Percentiles rank a stretch among this genome's conserved stretches.
These are phyloP conservation scores for Ceriops decandra DNA, from an alignment of 345 rosid genomes.

Conservation along the genomic window DNA sequence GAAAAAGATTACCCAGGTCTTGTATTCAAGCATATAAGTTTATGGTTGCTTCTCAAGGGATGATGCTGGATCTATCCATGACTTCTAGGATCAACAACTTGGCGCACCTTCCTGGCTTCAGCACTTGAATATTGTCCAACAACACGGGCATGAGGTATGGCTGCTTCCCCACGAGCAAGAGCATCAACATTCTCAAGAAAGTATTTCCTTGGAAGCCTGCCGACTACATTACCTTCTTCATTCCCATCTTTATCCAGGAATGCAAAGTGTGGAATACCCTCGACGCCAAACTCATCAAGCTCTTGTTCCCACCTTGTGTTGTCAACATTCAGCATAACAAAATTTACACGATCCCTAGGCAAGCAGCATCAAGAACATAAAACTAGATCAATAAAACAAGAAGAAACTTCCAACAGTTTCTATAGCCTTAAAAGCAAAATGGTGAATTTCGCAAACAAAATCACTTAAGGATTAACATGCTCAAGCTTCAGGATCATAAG, in stretches of 20 bases:
- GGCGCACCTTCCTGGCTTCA: constrained; percentile 63
- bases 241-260: constrained; percentile 82
- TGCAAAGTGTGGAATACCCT: constrained; percentile 90
- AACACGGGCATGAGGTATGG: constrained; percentile 79
- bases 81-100: constrained; percentile 78
- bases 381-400: not conserved
- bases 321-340: constrained; percentile 94
- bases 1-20: constrained; percentile 4
- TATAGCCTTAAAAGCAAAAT: not conserved
- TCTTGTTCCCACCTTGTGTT: constrained; percentile 98
- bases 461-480: not conserved
- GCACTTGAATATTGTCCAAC: constrained; percentile 82
- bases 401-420: not conserved
- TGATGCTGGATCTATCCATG: constrained; percentile 51
- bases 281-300: constrained; percentile 94
- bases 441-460: not conserved
- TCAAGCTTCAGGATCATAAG: not conserved
- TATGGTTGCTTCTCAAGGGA: not conserved
- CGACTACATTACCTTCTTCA: constrained; percentile 91
- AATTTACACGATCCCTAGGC: constrained; percentile 71
- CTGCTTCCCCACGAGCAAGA: constrained; percentile 64
- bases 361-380: not conserved
- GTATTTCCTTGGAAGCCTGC: constrained; percentile 78
- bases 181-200: constrained; percentile 79
- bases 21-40: constrained; percentile 4